Conservation (phyloP, 345 rosid genomes). For the Arabidopsis thaliana region DNA sequence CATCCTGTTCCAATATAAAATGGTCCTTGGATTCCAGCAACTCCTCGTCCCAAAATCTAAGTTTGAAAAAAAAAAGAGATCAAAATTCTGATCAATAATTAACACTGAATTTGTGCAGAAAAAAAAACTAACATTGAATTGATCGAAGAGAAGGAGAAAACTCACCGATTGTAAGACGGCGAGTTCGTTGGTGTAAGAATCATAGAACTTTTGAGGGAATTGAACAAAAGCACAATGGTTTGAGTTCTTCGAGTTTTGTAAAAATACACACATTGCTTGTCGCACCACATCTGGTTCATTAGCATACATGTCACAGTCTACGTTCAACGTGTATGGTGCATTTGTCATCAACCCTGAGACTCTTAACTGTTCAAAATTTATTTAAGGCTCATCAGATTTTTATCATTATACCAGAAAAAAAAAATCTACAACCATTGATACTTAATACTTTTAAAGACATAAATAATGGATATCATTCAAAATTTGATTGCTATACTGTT, state of each 20-base stretch:
- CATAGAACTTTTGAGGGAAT: constrained; percentile 53
- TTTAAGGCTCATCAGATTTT: no score
- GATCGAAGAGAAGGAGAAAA: neutral
- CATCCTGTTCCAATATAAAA: constrained; percentile 55
- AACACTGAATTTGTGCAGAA: no score
- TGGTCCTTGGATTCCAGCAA: constrained; percentile 12
- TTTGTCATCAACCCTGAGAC: constrained; percentile 54
- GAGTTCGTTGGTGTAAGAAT: constrained; percentile 36
- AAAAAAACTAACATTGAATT: neutral
- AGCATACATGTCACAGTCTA: constrained; percentile 70
- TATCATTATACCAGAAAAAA: no score
- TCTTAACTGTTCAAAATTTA: constrained; percentile 42
- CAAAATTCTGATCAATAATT: no score
- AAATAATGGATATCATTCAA: no score
- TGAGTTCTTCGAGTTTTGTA: constrained; percentile 28
- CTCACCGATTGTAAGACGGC: neutral
- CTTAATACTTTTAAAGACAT: no score
- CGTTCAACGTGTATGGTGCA: constrained; percentile 51
- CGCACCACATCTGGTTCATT: constrained; percentile 51
- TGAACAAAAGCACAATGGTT: constrained; percentile 52
- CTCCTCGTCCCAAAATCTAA: neutral
- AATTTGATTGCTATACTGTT: no score
- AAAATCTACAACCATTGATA: no score
- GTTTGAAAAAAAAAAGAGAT: neutral
- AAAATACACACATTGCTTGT: constrained; percentile 56